Percentiles rank a stretch among this genome's conserved stretches.
Evolutionary conservation across 2,329 filamentous ascomycete genomes (phyloP).

Genomic region (Hypoxylon sp.): DNA sequence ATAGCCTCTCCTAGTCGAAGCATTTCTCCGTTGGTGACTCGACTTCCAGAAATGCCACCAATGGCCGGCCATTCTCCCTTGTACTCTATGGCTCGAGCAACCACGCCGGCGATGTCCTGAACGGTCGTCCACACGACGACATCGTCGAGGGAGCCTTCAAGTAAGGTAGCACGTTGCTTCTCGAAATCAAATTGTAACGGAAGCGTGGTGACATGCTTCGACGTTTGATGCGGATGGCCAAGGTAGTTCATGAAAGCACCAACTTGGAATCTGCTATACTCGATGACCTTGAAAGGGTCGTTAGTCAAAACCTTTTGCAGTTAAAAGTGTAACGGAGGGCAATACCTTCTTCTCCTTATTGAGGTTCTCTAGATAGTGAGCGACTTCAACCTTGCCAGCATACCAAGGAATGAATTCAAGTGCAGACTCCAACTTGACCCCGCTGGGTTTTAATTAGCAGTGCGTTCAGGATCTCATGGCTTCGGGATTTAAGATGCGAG

Average conservation of each 20-base stretch:
- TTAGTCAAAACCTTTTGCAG: not conserved
- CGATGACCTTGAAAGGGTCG: slow-evolving; percentile 56
- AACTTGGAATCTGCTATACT: slow-evolving; percentile 66
- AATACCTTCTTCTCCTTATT: slow-evolving; percentile 58
- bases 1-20: slow-evolving; percentile 55
- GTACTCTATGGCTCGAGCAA: slow-evolving; percentile 57
- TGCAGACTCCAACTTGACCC: slow-evolving; percentile 28
- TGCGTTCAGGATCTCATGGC: not conserved
- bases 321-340: not conserved
- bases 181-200: slow-evolving; percentile 56
- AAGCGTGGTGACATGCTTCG: slow-evolving; percentile 56
- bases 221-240: slow-evolving; percentile 59
- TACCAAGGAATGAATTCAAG: slow-evolving; percentile 53
- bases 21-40: slow-evolving; percentile 51
- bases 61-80: slow-evolving; percentile 59
- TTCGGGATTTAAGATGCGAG: not conserved
- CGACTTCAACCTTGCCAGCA: slow-evolving; percentile 59
- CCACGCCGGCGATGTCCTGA: slow-evolving; percentile 56
- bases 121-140: slow-evolving; percentile 51
- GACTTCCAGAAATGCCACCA: slow-evolving; percentile 58
- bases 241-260: slow-evolving; percentile 66
- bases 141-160: slow-evolving; percentile 49
- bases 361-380: slow-evolving; percentile 58
- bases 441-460: slow-evolving; percentile 23
- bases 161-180: slow-evolving; percentile 52